A percentile compares a stretch with the other conserved stretches of the same genome.
phyloP scores from a whole-genome alignment of 1,284 basidiomycete species.

The Earliella scabrosa region DNA sequence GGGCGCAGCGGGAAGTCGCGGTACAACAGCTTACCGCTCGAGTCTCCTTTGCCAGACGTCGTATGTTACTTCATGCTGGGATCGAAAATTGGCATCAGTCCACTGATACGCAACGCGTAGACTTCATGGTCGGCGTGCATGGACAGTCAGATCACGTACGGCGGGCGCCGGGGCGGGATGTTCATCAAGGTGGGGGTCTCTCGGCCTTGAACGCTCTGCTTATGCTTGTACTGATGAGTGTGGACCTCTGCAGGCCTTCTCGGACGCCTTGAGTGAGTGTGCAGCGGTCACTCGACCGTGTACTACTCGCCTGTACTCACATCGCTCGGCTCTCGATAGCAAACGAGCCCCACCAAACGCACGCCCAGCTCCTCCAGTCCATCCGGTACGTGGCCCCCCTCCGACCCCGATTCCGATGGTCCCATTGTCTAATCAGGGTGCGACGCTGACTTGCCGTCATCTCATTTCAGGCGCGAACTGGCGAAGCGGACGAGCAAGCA shows the following conservation, averaged over 20 bases:
- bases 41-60: conserved; percentile 10
- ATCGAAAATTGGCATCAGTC: too few relatives aligned
- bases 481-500: not conserved
- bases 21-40: conserved; percentile 1
- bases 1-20: not conserved
- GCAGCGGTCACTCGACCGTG: too few relatives aligned
- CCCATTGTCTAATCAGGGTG: too few relatives aligned
- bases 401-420: too few relatives aligned
- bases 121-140: conserved; percentile 23
- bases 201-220: too few relatives aligned
- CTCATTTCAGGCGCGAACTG: not conserved
- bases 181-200: conserved; percentile 20
- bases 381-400: conserved; percentile 26
- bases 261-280: not conserved
- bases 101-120: not conserved
- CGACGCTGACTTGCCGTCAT: not conserved
- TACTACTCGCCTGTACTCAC: not conserved
- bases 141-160: conserved; percentile 16
- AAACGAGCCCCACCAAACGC: conserved; percentile 17
- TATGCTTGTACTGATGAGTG: too few relatives aligned
- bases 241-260: not conserved
- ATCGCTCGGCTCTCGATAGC: conserved; percentile 1
- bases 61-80: conserved; percentile 5
- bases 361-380: conserved; percentile 14
- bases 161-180: conserved; percentile 10